phyloP scores from a whole-genome alignment of 352 stramenopile species.

The Globisporangium middletonii region DNA sequence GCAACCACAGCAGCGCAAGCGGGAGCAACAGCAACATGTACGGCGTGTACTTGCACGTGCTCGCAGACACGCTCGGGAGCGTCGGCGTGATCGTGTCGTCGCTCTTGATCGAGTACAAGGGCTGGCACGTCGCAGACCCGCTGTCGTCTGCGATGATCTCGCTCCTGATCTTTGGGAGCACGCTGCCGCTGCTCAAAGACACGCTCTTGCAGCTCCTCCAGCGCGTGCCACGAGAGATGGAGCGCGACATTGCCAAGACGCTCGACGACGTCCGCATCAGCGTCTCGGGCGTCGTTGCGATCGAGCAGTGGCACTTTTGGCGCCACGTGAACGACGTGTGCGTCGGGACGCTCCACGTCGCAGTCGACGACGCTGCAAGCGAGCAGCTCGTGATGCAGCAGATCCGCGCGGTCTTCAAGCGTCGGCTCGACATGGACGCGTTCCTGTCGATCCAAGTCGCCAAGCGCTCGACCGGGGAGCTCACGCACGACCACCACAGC shows the following conservation, averaged over 20 bases:
- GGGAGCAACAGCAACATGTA: constrained; percentile 87
- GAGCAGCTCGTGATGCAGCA: constrained; percentile 55
- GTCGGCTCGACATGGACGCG: constrained; percentile 29
- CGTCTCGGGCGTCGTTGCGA: constrained; percentile 33
- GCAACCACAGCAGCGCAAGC: background rate
- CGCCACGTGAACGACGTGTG: constrained; percentile 56
- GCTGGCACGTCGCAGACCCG: constrained; percentile 80
- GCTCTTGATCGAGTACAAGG: constrained; percentile 77
- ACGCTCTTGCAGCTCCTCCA: constrained; percentile 71
- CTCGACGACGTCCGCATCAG: constrained; percentile 39
- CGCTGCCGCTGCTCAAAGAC: constrained; percentile 66
- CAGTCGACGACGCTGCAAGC: constrained; percentile 35
- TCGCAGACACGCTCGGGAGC: constrained; percentile 85
- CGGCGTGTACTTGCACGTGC: constrained; percentile 86
- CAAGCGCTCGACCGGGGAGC: constrained; percentile 25
- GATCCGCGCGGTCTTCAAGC: constrained; percentile 40
- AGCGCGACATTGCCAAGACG: constrained; percentile 33
- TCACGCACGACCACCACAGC: constrained; percentile 13
- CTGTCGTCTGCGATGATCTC: constrained; percentile 80
- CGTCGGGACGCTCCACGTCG: constrained; percentile 55
- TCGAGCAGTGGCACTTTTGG: constrained; percentile 75
- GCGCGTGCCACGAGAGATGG: constrained; percentile 50
- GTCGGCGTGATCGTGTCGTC: constrained; percentile 88
- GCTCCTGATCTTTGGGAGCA: constrained; percentile 81
- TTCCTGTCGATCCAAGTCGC: constrained; percentile 63